A percentile compares a stretch with the other conserved stretches of the same genome.
Conservation (phyloP, 2,329 filamentous ascomycete genomes). For the Alternaria infectoria region DNA sequence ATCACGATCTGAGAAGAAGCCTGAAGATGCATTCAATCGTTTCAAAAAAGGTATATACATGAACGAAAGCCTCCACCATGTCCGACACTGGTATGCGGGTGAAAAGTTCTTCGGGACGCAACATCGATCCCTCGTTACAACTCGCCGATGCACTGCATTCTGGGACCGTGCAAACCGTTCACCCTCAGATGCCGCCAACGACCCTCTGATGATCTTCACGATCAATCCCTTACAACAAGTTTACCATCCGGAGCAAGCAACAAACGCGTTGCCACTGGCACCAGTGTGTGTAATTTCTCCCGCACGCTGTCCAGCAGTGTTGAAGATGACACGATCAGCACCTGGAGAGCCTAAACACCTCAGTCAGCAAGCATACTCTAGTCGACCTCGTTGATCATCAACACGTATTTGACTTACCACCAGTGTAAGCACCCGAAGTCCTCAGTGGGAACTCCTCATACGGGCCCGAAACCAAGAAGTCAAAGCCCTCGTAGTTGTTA, state of each 20-base stretch:
- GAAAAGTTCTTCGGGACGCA: not conserved
- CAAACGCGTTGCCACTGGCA: constrained; percentile 71
- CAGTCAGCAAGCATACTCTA: not conserved
- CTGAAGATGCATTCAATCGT: not conserved
- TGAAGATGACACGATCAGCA: constrained; percentile 71
- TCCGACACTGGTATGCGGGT: not conserved
- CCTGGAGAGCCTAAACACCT: constrained; percentile 62
- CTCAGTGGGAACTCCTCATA: constrained; percentile 70
- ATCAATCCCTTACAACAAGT: not conserved
- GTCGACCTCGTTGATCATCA: not conserved
- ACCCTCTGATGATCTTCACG: not conserved
- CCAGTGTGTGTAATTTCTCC: constrained; percentile 74
- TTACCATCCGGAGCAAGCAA: constrained; percentile 60
- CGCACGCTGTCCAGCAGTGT: constrained; percentile 61
- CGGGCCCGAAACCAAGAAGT: constrained; percentile 62
- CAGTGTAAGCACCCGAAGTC: constrained; percentile 59
- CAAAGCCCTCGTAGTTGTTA: constrained; percentile 68
- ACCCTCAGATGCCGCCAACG: not conserved
- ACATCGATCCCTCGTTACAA: not conserved
- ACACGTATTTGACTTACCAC: constrained; percentile 51
- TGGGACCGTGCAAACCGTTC: not conserved
- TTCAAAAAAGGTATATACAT: not conserved
- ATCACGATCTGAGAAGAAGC: not conserved
- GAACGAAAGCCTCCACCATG: not conserved
- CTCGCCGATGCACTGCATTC: not conserved